Base-by-base conservation (phyloP, 768 basidiomycete genomes). In the Hypsizygus marmoreus region DNA sequence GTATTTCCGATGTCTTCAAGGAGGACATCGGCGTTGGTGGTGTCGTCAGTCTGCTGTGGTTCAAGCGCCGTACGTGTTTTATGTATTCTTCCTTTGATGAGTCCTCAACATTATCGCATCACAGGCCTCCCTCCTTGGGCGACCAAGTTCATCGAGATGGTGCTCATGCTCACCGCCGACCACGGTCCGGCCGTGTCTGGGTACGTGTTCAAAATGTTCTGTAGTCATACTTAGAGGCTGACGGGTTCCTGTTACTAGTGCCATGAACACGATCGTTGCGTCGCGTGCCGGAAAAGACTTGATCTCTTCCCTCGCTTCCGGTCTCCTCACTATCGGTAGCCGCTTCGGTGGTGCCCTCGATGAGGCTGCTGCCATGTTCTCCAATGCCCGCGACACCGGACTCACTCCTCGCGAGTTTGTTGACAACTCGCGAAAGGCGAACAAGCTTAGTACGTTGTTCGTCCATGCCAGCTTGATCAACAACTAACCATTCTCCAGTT, bases 111-210 rank as follows among this genome's bases (percentile, higher is more conserved):
- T 54, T 19, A 44, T 32, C 19, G 4, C 32, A 2, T 32, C 38
- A 1, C 46, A 75, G 72, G 72, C 58, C 80, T 98, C 17, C 95
- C 94, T 13, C 73, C 84, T 37, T 95, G 88, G 79, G 95, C 95
- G 36, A 86, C 93, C 67, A 98, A 97, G 75, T 99, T 99, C 79
- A 86, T 99, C 66, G 95, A 99, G 77, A 99, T 98, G 97, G 94
- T 97, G 43, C 81, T 99, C 66, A 95, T 97, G 91, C 79, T 99
- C 56, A 99, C 95, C 10, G 95, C 95, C 52, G 95, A 99, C 69
- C 95, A 98, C 72, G 93, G 94, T 61, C 94, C 94, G 6, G 93
- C 93, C 45, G 93, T 97, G n/a, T 95, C 92, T 67, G 93, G 80
- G 65, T 67, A 56, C 20, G 59, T 58, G 6, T 66, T 69, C 51